Base-by-base conservation (phyloP, 257 asterid species). In the Anisodus acutangulus region DNA sequence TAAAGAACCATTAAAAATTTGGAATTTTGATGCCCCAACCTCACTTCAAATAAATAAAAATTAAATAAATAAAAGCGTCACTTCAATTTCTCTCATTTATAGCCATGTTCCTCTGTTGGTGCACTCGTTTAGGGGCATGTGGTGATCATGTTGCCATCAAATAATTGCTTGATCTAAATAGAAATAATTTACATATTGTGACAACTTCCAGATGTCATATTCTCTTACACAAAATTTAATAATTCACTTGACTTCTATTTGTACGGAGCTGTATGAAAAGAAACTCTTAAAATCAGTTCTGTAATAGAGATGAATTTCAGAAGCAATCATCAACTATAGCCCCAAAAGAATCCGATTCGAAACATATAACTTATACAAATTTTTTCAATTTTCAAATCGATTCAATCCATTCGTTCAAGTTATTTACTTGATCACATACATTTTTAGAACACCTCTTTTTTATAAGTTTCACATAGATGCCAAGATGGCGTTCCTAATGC, bases 401-500 rank as follows among this genome's bases (percentile, higher is more conserved):
- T 37, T 1, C 0, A 22, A 37, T 68, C 3, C 6, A 12, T 35
- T 3, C 19, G 5, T 35, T 66, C 11, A 6, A 13, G 0, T 12
- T 67, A 67, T 37, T 13, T 67, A 13, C 10, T 13, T 6, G 6
- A 54, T 12, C 19, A 4, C 2, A 55, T 0, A 68, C 0, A 1
- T 37, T 13, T 66, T 31, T 0, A 35, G 0, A 35, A 16, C 4
- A 66, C 4, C 5, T 12, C 19, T 37, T 67, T 35, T 81, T 85
- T 86, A 9, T 85, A 31, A 51, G 9, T 39, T 71, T 84, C 78
- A 84, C 95, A 91, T 7, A 89, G 72, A 81, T 85, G 60, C 68
- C 80, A 83, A 57, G 82, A 88, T 41, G 91, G 84, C 87, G 76
- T 66, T 45, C 93, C 97, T 31, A 93, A 67, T 39, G 87, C 90